Percentiles rank a stretch among this genome's conserved stretches.
phyloP scores from a whole-genome alignment of 73 alveolate genomes.

The Paramecium primaurelia region DNA sequence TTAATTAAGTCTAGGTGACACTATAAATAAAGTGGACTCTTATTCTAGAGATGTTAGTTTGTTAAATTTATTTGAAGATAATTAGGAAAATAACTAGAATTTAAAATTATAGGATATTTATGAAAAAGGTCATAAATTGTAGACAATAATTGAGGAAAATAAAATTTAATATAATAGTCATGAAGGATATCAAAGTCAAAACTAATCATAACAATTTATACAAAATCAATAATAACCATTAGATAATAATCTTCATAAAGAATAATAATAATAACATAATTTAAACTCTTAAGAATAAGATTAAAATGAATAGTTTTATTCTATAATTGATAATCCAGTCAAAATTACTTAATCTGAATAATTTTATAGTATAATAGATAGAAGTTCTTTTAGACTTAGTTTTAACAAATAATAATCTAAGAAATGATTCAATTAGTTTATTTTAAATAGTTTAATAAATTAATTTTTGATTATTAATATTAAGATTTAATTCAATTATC shows the following conservation, averaged over 20 bases:
- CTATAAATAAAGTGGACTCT: not conserved
- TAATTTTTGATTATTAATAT: not conserved
- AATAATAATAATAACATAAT: too few relatives aligned
- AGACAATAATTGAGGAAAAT: not conserved
- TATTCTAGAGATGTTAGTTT: not conserved
- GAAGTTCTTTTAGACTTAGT: not conserved
- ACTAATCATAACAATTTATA: not conserved
- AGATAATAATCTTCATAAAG: not conserved
- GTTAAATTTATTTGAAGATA: not conserved
- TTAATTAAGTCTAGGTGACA: conserved; percentile 20
- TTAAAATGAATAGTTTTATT: not conserved
- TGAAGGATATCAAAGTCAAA: not conserved
- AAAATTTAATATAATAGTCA: not conserved
- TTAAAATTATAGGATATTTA: not conserved
- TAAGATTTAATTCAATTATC: not conserved
- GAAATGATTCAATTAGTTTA: not conserved
- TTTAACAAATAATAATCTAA: not conserved
- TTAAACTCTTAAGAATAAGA: not conserved
- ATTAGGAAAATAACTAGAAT: not conserved
- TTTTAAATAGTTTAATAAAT: not conserved
- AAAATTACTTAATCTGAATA: not conserved
- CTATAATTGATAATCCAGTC: not conserved
- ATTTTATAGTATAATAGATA: not conserved
- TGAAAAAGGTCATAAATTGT: not conserved
- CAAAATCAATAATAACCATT: not conserved